Percentiles rank a stretch among this genome's conserved stretches.
Evolutionary conservation across 2,329 filamentous ascomycete genomes (phyloP).

Genomic region (Fusarium napiforme): DNA sequence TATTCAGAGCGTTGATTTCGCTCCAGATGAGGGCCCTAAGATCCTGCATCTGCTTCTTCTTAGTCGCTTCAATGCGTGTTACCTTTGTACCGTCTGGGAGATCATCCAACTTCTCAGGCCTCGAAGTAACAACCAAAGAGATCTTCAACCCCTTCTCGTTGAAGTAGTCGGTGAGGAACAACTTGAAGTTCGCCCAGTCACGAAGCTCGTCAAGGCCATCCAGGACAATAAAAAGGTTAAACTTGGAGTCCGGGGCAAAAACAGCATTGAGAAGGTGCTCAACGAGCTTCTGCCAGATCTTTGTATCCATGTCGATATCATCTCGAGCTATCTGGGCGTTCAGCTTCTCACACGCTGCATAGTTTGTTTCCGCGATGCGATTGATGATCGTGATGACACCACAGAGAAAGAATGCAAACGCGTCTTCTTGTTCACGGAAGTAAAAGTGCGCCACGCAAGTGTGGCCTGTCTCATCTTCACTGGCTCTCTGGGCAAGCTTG

Average conservation of each 20-base stretch:
- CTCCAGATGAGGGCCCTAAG: conserved; percentile 44
- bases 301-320: conserved; percentile 13
- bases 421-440: conserved; percentile 50
- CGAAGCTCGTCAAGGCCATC: conserved; percentile 16
- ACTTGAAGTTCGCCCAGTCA: background rate
- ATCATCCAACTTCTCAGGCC: conserved; percentile 17
- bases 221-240: background rate
- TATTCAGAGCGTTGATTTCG: conserved; percentile 40
- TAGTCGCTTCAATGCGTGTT: conserved; percentile 34
- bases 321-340: conserved; percentile 44
- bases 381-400: conserved; percentile 45
- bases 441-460: conserved; percentile 50
- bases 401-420: conserved; percentile 32
- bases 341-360: conserved; percentile 45
- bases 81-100: conserved; percentile 18
- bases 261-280: background rate
- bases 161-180: background rate
- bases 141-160: conserved; percentile 27
- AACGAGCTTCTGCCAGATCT: background rate
- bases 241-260: background rate
- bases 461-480: conserved; percentile 24
- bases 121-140: conserved; percentile 42
- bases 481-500: conserved; percentile 16
- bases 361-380: conserved; percentile 47
- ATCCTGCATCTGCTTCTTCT: conserved; percentile 45